phyloP scores from a whole-genome alignment of 768 basidiomycete species.

The Cystofilobasidium capitatum region DNA sequence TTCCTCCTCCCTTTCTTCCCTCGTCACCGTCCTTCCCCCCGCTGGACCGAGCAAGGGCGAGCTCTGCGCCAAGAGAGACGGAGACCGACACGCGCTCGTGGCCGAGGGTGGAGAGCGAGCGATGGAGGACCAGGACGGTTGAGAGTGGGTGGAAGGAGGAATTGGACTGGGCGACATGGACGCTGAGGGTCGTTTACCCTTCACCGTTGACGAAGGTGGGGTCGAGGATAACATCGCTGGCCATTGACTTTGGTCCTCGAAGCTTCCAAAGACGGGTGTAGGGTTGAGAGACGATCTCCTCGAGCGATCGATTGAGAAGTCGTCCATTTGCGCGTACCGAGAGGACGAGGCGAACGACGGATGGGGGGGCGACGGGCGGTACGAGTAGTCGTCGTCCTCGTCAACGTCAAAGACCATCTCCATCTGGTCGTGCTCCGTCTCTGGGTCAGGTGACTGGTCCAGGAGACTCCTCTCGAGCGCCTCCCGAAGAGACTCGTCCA shows the following conservation, averaged over 20 bases:
- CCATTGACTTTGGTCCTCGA: constrained; percentile 17
- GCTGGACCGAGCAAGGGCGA: not conserved
- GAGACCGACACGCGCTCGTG: not conserved
- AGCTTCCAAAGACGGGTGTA: constrained; percentile 7
- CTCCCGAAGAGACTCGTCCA: constrained; percentile 3
- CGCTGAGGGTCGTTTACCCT: not conserved
- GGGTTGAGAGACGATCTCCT: not conserved
- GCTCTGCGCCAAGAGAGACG: not conserved
- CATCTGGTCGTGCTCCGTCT: not conserved
- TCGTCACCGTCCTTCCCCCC: not conserved
- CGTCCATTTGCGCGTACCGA: not conserved
- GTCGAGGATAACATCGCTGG: constrained; percentile 14
- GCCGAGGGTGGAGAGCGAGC: not conserved
- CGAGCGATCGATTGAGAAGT: not conserved
- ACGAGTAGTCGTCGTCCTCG: not conserved
- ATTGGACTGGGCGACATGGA: not conserved
- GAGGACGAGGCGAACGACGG: not conserved
- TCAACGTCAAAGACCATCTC: constrained; percentile 8
- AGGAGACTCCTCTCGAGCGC: constrained; percentile 5
- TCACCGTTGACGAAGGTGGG: not conserved
- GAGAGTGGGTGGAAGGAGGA: not conserved
- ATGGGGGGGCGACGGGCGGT: not conserved
- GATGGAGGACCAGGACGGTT: constrained; percentile 8
- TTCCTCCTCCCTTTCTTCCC: constrained; percentile 22
- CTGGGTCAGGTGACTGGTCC: not conserved